Conservation (phyloP, 805 yeast genomes). For the Lachancea cidri region DNA sequence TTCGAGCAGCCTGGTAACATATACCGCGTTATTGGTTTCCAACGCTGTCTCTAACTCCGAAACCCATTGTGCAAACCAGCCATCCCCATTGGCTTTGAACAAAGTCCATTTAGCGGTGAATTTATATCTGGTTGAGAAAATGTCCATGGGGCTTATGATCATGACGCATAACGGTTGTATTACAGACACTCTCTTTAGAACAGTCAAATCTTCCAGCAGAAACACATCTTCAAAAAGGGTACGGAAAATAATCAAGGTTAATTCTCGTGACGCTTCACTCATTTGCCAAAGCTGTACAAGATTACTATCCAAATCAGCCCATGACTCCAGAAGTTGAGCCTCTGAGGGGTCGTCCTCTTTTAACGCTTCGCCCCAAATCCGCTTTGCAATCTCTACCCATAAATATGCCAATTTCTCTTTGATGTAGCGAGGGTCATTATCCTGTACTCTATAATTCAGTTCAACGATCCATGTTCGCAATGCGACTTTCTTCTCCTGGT, state of each 20-base stretch:
- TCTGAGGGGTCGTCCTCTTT: conserved; percentile 29
- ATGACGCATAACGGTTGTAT: conserved; percentile 81
- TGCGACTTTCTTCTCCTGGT: conserved; percentile 54
- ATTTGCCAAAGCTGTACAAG: conserved; percentile 70
- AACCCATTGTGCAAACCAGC: conserved; percentile 83
- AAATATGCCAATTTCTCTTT: conserved; percentile 84
- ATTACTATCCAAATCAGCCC: conserved; percentile 84
- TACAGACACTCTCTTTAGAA: conserved; percentile 70
- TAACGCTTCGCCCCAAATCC: conserved; percentile 83
- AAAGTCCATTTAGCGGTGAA: conserved; percentile 40
- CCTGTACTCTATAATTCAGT: conserved; percentile 53
- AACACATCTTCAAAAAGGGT: conserved; percentile 92
- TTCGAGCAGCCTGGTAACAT: conserved; percentile 65
- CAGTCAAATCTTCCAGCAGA: conserved; percentile 85
- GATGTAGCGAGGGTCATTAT: conserved; percentile 80
- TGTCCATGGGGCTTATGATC: conserved; percentile 65
- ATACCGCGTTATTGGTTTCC: conserved; percentile 38
- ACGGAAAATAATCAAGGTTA: conserved; percentile 71
- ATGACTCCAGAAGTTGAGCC: conserved; percentile 55
- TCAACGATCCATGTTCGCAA: conserved; percentile 83
- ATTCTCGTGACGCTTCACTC: conserved; percentile 60
- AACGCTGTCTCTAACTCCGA: conserved; percentile 46
- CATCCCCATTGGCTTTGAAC: conserved; percentile 67
- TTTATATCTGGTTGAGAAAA: conserved; percentile 59
- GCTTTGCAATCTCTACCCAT: conserved; percentile 89